Percentiles rank a stretch among this genome's conserved stretches.
phyloP scores from a whole-genome alignment of 2,329 filamentous ascomycete species.

The Exophiala lecanii-corni region DNA sequence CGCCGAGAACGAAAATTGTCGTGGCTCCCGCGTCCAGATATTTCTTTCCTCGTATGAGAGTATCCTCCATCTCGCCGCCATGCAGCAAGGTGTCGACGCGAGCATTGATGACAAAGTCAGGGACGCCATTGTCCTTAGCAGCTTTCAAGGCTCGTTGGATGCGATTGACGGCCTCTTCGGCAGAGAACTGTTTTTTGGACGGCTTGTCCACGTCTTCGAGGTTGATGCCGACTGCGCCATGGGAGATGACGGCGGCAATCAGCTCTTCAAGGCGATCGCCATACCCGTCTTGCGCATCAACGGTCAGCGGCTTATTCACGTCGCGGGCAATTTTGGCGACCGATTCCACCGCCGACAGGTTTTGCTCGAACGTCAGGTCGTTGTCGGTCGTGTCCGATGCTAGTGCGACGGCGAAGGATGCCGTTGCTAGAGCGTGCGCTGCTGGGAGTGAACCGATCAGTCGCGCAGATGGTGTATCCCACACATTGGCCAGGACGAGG shows the following conservation, averaged over 20 bases:
- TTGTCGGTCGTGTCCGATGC: slow-evolving; percentile 44
- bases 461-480: slow-evolving; percentile 49
- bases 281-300: slow-evolving; percentile 60
- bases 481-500: slow-evolving; percentile 53
- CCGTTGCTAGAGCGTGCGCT: slow-evolving; percentile 45
- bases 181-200: slow-evolving; percentile 35
- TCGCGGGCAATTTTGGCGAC: slow-evolving; percentile 42
- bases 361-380: slow-evolving; percentile 47
- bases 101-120: slow-evolving; percentile 57
- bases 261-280: slow-evolving; percentile 44
- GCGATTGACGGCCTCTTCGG: slow-evolving; percentile 42
- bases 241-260: slow-evolving; percentile 42
- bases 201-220: slow-evolving; percentile 49
- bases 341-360: slow-evolving; percentile 37
- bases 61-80: slow-evolving; percentile 43
- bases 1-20: slow-evolving; percentile 59
- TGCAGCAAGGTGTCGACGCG: slow-evolving; percentile 51
- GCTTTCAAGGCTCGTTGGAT: slow-evolving; percentile 42
- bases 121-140: slow-evolving; percentile 46
- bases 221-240: slow-evolving; percentile 55
- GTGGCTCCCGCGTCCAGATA: slow-evolving; percentile 56
- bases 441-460: slow-evolving; percentile 36
- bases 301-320: slow-evolving; percentile 47
- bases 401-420: slow-evolving; percentile 49
- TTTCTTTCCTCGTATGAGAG: slow-evolving; percentile 50